Base-by-base conservation (phyloP, 164 flowering plant genomes). In the Akebia trifoliata region DNA sequence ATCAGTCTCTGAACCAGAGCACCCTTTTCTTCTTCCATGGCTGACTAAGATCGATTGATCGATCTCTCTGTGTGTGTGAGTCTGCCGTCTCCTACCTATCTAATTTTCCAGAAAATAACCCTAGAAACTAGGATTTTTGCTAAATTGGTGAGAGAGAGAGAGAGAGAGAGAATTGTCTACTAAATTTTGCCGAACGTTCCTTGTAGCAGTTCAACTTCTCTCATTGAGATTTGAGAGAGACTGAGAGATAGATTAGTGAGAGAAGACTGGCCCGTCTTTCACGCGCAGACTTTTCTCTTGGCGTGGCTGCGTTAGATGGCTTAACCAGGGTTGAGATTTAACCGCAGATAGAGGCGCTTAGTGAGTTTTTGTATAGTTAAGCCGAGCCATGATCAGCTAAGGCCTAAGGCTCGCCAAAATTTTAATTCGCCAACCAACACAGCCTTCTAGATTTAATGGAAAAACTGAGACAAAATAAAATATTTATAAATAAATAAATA, bases 1-100 rank as follows among this genome's bases (percentile, higher is more conserved):
- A 87, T 79, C 65, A 87, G 54, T 37, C 62, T 69, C 71, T 78
- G 77, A 22, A 64, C 62, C 11, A 82, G 18, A 39, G 42, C 68
- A 50, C 62, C 81, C 60, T 73, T 78, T 15, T 49, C 67, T 32
- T 61, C 64, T 35, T 59, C 64, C 49, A n/a, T n/a, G n/a, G n/a
- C n/a, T n/a, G n/a, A n/a, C n/a, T n/a, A n/a, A n/a, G n/a, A n/a
- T n/a, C n/a, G n/a, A n/a, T n/a, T n/a, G n/a, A n/a, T n/a, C n/a
- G n/a, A 50, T 22, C 44, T 25, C 57, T 22, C 44, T 8, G 21
- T 37, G 34, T 54, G 24, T 17, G 4, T 45, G 28, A 14, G 6
- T 48, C 4, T 50, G 37, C n/a, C n/a, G n/a, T n/a, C 20, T 22
- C n/a, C n/a, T n/a, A n/a, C n/a, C n/a, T n/a, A n/a, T n/a, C n/a